phyloP scores from a whole-genome alignment of 139 green algal genomes.

The Tetraselmis striata region DNA sequence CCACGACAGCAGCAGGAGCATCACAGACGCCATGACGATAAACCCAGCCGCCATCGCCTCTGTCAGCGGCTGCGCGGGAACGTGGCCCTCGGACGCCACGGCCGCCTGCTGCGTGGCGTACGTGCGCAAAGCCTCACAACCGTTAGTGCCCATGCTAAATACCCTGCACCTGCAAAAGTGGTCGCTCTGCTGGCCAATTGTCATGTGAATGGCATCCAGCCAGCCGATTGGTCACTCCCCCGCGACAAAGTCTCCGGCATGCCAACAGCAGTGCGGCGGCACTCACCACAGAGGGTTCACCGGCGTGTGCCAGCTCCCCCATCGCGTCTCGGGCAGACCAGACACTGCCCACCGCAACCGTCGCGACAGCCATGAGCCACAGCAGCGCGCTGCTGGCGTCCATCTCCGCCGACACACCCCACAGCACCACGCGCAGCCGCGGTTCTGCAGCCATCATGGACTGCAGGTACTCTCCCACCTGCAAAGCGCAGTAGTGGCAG shows the following conservation, averaged over 20 bases:
- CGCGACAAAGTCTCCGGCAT: too few species aligned
- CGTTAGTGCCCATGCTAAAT: too few species aligned
- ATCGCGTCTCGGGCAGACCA: constrained; percentile 17
- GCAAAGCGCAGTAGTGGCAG: too few species aligned
- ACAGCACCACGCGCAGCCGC: not conserved
- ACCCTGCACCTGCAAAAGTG: too few species aligned
- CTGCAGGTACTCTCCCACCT: not conserved
- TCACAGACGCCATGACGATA: constrained; percentile 44
- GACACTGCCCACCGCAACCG: constrained; percentile 35
- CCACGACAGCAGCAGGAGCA: constrained; percentile 59
- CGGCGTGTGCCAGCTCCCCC: too few species aligned
- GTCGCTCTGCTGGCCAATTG: too few species aligned
- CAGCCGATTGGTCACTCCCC: too few species aligned
- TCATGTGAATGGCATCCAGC: too few species aligned
- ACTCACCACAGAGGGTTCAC: too few species aligned
- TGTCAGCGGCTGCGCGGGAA: not conserved
- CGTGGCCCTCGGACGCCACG: not conserved
- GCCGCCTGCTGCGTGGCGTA: too few species aligned
- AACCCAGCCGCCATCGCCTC: constrained; percentile 45
- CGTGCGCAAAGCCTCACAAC: too few species aligned
- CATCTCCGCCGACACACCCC: constrained; percentile 7
- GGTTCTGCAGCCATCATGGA: not conserved
- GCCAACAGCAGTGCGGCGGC: too few species aligned
- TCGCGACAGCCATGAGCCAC: constrained; percentile 61
- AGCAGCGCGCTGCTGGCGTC: constrained; percentile 46